A percentile compares a stretch with the other conserved stretches of the same genome.
Evolutionary conservation across 2,329 filamentous ascomycete genomes (phyloP).

Genomic region (Colletotrichum liaoningense): DNA sequence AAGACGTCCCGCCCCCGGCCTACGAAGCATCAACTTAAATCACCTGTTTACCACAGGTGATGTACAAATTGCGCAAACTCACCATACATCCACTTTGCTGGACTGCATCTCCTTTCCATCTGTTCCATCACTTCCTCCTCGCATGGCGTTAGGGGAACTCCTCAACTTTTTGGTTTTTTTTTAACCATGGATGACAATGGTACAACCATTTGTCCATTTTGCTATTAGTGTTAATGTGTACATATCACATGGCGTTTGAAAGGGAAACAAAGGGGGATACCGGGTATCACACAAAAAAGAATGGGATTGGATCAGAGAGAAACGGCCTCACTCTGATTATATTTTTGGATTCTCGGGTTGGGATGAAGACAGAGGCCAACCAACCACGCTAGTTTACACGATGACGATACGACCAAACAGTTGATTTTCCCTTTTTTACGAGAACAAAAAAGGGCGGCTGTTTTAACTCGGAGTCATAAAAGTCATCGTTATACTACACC

Average conservation of each 20-base stretch:
- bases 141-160: slow-evolving; percentile 34
- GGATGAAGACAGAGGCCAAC: slow-evolving; percentile 20
- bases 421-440: neutral
- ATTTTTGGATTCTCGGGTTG: slow-evolving; percentile 34
- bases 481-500: slow-evolving; percentile 20
- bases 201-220: neutral
- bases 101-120: slow-evolving; percentile 31
- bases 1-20: slow-evolving; percentile 70
- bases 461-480: slow-evolving; percentile 7
- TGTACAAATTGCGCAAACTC: slow-evolving; percentile 34
- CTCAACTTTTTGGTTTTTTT: neutral
- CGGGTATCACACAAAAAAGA: slow-evolving; percentile 29
- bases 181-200: neutral
- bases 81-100: slow-evolving; percentile 3
- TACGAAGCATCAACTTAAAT: slow-evolving; percentile 65
- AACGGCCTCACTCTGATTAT: slow-evolving; percentile 16
- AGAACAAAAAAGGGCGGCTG: neutral
- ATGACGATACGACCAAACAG: slow-evolving; percentile 6
- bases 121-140: slow-evolving; percentile 29
- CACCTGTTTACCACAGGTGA: slow-evolving; percentile 7
- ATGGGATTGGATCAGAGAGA: slow-evolving; percentile 30
- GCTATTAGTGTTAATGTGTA: slow-evolving; percentile 35
- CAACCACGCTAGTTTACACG: slow-evolving; percentile 28
- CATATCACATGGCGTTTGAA: slow-evolving; percentile 36
- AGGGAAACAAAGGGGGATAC: slow-evolving; percentile 3